phyloP scores from a whole-genome alignment of 768 basidiomycete genomes.

The Amanita rubescens region DNA sequence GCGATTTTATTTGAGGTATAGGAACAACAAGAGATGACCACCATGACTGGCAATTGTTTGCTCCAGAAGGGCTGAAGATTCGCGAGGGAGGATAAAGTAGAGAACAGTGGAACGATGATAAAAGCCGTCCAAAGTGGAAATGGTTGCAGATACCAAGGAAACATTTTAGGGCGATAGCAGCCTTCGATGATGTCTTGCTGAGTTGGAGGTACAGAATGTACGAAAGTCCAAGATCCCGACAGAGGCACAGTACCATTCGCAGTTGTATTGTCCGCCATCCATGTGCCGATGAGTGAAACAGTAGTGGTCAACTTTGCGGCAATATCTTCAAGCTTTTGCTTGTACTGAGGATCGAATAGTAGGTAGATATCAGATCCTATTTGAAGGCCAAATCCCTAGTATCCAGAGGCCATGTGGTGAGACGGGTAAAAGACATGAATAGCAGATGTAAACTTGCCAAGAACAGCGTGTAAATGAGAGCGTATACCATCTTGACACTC shows the following conservation, averaged over 20 bases:
- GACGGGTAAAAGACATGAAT: not conserved
- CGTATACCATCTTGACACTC: conserved; percentile 83
- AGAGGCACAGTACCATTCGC: conserved; percentile 35
- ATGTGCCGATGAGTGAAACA: conserved; percentile 55
- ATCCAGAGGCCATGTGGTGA: not conserved
- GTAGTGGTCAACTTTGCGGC: conserved; percentile 42
- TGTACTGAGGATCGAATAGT: conserved; percentile 54
- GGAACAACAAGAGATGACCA: conserved; percentile 72
- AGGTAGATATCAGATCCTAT: conserved; percentile 79
- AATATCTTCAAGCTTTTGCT: conserved; percentile 45
- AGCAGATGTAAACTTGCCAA: conserved; percentile 37
- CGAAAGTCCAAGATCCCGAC: conserved; percentile 61
- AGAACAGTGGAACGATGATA: conserved; percentile 71
- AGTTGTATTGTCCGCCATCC: conserved; percentile 52
- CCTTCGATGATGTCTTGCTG: conserved; percentile 47
- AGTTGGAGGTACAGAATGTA: conserved; percentile 40
- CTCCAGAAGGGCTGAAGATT: conserved; percentile 74
- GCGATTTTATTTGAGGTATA: conserved; percentile 78
- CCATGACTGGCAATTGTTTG: conserved; percentile 74
- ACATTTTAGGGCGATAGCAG: conserved; percentile 60
- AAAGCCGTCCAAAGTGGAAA: conserved; percentile 76
- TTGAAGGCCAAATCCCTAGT: conserved; percentile 71
- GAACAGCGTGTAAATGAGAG: conserved; percentile 82
- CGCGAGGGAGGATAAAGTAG: conserved; percentile 60
- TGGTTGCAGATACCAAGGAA: conserved; percentile 75